phyloP scores from a whole-genome alignment of 208 protist species.

The Blastocrithidia nonstop region DNA sequence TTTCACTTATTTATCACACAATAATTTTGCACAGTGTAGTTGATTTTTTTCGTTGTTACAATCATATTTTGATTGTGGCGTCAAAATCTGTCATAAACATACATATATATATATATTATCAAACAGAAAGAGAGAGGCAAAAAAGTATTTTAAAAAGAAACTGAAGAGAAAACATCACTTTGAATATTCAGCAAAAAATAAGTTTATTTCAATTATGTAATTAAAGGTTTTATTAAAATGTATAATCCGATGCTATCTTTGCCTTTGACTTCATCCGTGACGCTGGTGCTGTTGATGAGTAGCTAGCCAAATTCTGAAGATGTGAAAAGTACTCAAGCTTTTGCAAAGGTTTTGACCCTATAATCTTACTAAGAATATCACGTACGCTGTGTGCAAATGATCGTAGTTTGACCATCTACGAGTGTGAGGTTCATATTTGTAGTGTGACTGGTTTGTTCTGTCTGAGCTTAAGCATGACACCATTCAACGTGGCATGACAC shows the following conservation, averaged over 20 bases:
- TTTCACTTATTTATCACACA: too few species aligned
- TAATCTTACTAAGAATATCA: slow-evolving; percentile 39
- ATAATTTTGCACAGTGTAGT: too few species aligned
- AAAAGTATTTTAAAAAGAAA: not conserved
- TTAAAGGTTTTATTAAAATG: slow-evolving; percentile 5
- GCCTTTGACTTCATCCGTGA: slow-evolving; percentile 43
- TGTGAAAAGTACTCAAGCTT: slow-evolving; percentile 79
- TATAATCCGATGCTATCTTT: slow-evolving; percentile 16
- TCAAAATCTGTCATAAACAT: too few species aligned
- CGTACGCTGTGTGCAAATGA: slow-evolving; percentile 43
- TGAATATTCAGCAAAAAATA: slow-evolving; percentile 3
- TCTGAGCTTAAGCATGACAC: slow-evolving; percentile 74
- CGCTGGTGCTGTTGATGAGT: slow-evolving; percentile 28
- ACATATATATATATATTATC: slow-evolving; percentile 2
- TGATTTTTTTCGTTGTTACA: too few species aligned
- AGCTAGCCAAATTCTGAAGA: slow-evolving; percentile 21
- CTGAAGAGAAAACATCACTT: not conserved
- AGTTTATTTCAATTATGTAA: not conserved
- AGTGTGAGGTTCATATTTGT: slow-evolving; percentile 68
- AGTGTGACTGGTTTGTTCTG: slow-evolving; percentile 56
- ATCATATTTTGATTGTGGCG: too few species aligned
- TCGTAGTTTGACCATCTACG: slow-evolving; percentile 46
- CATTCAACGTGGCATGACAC: slow-evolving; percentile 52
- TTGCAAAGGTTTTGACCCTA: slow-evolving; percentile 57
- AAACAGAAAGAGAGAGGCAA: slow-evolving; percentile 1